Base-by-base conservation (phyloP, 306 rosid species). In the Spatholobus suberectus region DNA sequence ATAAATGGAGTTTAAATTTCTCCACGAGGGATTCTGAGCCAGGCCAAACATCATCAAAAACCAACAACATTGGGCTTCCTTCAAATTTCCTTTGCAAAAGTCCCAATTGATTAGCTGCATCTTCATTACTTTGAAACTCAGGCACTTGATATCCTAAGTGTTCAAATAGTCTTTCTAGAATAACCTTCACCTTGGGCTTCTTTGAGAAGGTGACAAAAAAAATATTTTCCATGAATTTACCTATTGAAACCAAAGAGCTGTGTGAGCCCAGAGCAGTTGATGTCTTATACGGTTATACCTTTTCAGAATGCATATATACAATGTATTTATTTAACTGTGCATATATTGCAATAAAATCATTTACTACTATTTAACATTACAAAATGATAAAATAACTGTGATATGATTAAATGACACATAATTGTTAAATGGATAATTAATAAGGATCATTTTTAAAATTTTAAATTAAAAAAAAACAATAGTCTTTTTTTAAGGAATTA, bases 11-110 rank as follows among this genome's bases (percentile, higher is more conserved):
- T 46, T 24, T 20, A 29, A 92, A 82, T 34, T 81, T 88, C 8
- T 87, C 88, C 52, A 87, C 37, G 2, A 91, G 86, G 51, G 74
- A 46, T 75, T 85, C 93, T 14, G 97, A 85, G 8, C 82, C 90
- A 1, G 76, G 68, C 95, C 97, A 88, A 71, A 93, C 94, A 55
- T 91, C 95, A 78, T 82, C 97, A 17, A 92, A 44, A 12, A 92
- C 85, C 81, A 90, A 55, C 76, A 92, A 20, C 26, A 84, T 12
- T 47, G 85, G 90, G 7, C 73, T 67, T 44, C 61, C 49, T 21
- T 65, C 65, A 26, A 74, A 49, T 76, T 58, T 35, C 62, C 18
- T 83, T 58, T 85, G 35, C 59, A 89, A 27, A 44, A 67, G 14
- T 66, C 35, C 81, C 59, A 82, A 47, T 35, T 3, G 5, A 35